Evolutionary conservation across 2,329 filamentous ascomycete genomes (phyloP), one percentile per base, ranked within the genome.

Genomic region (Pseudopyrenochaeta lycopersici): DNA sequence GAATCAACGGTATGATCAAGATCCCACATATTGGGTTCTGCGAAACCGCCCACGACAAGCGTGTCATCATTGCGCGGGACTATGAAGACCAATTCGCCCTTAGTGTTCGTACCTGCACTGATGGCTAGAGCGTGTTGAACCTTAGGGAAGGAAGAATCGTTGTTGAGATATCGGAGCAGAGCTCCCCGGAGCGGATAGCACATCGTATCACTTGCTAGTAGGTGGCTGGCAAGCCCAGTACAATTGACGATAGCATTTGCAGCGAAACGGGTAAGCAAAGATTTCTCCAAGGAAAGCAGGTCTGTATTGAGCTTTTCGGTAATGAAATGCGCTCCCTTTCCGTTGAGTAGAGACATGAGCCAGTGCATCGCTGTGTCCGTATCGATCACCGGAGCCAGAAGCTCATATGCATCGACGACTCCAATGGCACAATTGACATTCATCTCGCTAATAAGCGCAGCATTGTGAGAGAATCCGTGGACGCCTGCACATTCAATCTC

Each of bases 181-280:
- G 67, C 80, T 17, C 80, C 80, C 78, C 74, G 23, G 49, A 81
- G 72, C 2, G 77, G 78, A 57, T 80, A 81, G 51, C 74, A 73
- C 74, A 73, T 5, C n/a, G 66, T 46, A 52, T 80, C 77, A 15
- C 71, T 74, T 1, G 77, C 78, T 1, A 78, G 63, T n/a, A 71
- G 67, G 11, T 60, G 61, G 32, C 67, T 72, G 17, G 72, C 70
- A 15, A 81, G 67, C 79, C 23, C 79, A 2, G 78, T 74, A 39
- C 76, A 76, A 63, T 80, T 81, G 56, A 82, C 59, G 46, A 82
- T 80, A 51, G 71, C 76, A 50, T 80, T 74, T 31, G 77, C 78
- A 9, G 11, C 21, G 44, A 48, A 52, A 1, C 69, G 61, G 9
- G 54, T 52, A 10, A 63, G 70, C 15, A 80, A 64, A 2, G 56